Percentiles rank a stretch among this genome's conserved stretches.
Conservation (phyloP, 2,329 filamentous ascomycete genomes). For the Ophiocordyceps camponoti-leonardi region DNA sequence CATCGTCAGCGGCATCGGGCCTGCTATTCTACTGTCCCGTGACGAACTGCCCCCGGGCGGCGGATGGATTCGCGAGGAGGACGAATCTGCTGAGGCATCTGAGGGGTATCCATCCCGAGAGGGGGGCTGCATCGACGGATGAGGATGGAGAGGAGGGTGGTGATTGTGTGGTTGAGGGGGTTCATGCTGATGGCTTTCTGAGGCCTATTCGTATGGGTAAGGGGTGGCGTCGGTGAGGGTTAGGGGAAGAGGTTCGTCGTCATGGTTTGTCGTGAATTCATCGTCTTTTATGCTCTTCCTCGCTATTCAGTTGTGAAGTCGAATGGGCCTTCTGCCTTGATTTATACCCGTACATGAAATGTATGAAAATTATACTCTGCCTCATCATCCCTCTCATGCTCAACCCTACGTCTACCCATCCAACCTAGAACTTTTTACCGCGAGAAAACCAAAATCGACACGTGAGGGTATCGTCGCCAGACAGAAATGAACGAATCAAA, state of each 20-base stretch:
- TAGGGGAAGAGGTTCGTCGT: too few species aligned
- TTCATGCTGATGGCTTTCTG: background rate
- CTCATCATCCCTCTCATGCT: background rate
- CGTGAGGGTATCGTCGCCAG: too few species aligned
- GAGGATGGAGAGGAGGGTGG: conserved; percentile 11
- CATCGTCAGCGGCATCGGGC: conserved; percentile 10
- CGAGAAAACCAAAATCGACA: too few species aligned
- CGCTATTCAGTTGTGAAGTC: too few species aligned
- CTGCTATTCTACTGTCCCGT: conserved; percentile 20
- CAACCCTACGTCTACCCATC: background rate
- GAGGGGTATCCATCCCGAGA: background rate
- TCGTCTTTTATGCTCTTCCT: too few species aligned
- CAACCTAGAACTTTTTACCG: too few species aligned
- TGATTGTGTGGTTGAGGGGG: background rate
- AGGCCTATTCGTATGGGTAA: background rate
- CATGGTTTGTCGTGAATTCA: too few species aligned
- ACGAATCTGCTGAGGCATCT: conserved; percentile 21
- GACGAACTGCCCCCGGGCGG: conserved; percentile 17
- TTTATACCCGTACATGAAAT: too few species aligned
- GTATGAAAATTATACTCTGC: too few species aligned
- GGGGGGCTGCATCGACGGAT: background rate
- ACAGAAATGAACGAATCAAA: too few species aligned
- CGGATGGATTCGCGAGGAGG: conserved; percentile 16
- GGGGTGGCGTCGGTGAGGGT: too few species aligned
- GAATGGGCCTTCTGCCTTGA: too few species aligned